Evolutionary conservation across 2,329 filamentous ascomycete genomes (phyloP).

Genomic region (Fusarium incarnatum): DNA sequence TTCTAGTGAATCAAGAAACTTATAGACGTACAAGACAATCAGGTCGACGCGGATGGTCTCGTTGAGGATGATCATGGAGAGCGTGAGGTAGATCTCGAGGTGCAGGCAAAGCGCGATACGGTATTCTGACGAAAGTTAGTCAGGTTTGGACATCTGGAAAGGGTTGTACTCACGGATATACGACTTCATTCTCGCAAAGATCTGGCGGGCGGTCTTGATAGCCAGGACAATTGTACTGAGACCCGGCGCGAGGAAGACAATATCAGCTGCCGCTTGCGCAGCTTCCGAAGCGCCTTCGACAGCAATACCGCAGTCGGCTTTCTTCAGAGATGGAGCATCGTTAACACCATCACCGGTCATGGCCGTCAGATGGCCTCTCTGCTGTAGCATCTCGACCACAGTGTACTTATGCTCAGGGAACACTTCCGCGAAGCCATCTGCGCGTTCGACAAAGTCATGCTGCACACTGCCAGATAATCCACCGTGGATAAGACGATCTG

Average conservation of each 20-base stretch:
- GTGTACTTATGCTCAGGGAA: conserved; percentile 29
- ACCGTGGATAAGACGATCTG: conserved; percentile 12
- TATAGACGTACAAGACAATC: not conserved
- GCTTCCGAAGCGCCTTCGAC: conserved; percentile 30
- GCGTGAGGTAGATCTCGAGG: conserved; percentile 17
- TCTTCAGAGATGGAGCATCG: conserved; percentile 22
- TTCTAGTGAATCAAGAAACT: no score
- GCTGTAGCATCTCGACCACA: conserved; percentile 27
- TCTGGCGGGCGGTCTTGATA: conserved; percentile 8
- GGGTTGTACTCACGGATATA: conserved; percentile 10
- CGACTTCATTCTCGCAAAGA: conserved; percentile 34
- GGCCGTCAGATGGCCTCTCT: conserved; percentile 18
- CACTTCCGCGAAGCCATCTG: conserved; percentile 29
- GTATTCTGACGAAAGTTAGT: not conserved
- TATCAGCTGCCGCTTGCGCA: conserved; percentile 28
- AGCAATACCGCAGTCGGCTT: conserved; percentile 20
- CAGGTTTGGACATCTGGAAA: accelerated
- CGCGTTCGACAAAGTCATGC: conserved; percentile 31
- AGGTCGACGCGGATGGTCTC: conserved; percentile 29
- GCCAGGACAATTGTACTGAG: conserved; percentile 11
- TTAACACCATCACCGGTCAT: conserved; percentile 33
- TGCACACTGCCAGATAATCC: conserved; percentile 24
- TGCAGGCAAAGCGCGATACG: conserved; percentile 27
- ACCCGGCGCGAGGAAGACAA: conserved; percentile 5
- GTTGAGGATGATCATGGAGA: conserved; percentile 33